Evolutionary conservation across 495 filamentous ascomycete species (phyloP).

Genomic region (Aspergillus sclerotioniger): DNA sequence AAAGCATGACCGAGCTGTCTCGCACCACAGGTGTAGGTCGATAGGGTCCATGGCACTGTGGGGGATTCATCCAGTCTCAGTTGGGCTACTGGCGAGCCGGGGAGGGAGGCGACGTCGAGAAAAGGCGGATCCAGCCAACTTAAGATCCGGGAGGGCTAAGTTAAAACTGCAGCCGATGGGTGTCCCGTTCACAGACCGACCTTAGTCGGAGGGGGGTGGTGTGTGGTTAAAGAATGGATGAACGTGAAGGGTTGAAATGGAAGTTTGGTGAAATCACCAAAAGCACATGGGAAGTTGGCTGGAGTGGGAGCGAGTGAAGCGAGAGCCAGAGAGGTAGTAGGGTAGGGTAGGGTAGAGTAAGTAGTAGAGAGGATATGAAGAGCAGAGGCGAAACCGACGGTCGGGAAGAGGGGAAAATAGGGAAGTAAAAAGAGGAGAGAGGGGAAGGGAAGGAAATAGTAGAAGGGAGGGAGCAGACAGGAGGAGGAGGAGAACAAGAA

Average conservation of each 20-base stretch:
- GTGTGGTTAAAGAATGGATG: neutral
- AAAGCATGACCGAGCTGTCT: slow-evolving; percentile 33
- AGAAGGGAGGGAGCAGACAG: slow-evolving; percentile 11
- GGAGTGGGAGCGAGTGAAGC: neutral
- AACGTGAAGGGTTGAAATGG: neutral
- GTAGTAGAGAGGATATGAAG: slow-evolving; percentile 17
- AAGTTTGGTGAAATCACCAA: neutral
- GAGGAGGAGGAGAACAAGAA: slow-evolving; percentile 11
- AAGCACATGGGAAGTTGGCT: neutral
- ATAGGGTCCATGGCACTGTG: slow-evolving; percentile 39
- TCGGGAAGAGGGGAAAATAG: slow-evolving; percentile 8
- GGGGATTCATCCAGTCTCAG: slow-evolving; percentile 35
- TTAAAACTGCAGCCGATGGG: too few relatives aligned
- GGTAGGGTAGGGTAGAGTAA: neutral
- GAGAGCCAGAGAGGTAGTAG: neutral
- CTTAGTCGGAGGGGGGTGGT: neutral
- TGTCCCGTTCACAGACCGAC: too few relatives aligned
- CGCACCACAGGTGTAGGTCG: slow-evolving; percentile 27
- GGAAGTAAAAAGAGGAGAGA: slow-evolving; percentile 8
- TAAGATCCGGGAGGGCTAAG: neutral
- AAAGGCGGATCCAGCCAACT: slow-evolving; percentile 5
- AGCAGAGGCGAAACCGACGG: slow-evolving; percentile 6
- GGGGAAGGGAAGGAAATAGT: slow-evolving; percentile 10
- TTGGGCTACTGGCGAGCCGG: slow-evolving; percentile 10
- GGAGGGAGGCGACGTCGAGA: slow-evolving; percentile 6